Conservation (phyloP, 2,329 filamentous ascomycete genomes). For the Colletotrichum chlorophyti region DNA sequence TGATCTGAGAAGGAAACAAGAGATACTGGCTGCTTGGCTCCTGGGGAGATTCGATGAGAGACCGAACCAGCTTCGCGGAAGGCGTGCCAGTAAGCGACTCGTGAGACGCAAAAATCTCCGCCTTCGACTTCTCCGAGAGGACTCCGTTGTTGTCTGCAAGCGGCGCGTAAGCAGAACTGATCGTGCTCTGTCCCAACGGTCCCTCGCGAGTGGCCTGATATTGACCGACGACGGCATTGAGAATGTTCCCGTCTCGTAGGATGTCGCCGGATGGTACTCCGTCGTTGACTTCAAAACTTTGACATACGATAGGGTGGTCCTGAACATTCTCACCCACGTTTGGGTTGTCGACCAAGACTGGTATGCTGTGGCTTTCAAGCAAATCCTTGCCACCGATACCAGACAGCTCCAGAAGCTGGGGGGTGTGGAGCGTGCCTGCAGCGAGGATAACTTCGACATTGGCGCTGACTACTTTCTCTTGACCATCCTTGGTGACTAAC, state of each 20-base stretch:
- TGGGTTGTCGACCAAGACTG: slow-evolving; percentile 39
- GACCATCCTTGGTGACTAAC: slow-evolving; percentile 4
- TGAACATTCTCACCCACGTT: slow-evolving; percentile 47
- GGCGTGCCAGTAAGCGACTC: slow-evolving; percentile 23
- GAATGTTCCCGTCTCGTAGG: slow-evolving; percentile 40
- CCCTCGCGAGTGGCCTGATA: slow-evolving; percentile 43
- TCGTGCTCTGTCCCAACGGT: slow-evolving; percentile 38
- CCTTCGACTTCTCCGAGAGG: slow-evolving; percentile 33
- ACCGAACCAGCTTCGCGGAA: slow-evolving; percentile 29
- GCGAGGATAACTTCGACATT: slow-evolving; percentile 48
- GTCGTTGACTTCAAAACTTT: slow-evolving; percentile 48
- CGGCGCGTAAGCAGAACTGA: slow-evolving; percentile 38
- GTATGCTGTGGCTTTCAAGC: slow-evolving; percentile 39
- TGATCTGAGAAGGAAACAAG: slow-evolving; percentile 40
- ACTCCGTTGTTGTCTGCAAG: slow-evolving; percentile 37
- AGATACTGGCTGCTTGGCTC: slow-evolving; percentile 43
- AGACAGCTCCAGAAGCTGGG: slow-evolving; percentile 50
- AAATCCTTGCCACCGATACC: slow-evolving; percentile 43
- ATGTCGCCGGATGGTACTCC: slow-evolving; percentile 44
- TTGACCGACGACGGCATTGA: slow-evolving; percentile 40
- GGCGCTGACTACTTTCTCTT: slow-evolving; percentile 30
- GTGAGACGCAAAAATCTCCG: slow-evolving; percentile 33
- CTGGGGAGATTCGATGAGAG: slow-evolving; percentile 36
- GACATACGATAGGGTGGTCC: slow-evolving; percentile 47
- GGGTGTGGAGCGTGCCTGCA: slow-evolving; percentile 48